Evolutionary conservation across 2,329 filamentous ascomycete species (phyloP), one percentile per base, ranked within the genome.

Genomic region (Microdochium paspali): DNA sequence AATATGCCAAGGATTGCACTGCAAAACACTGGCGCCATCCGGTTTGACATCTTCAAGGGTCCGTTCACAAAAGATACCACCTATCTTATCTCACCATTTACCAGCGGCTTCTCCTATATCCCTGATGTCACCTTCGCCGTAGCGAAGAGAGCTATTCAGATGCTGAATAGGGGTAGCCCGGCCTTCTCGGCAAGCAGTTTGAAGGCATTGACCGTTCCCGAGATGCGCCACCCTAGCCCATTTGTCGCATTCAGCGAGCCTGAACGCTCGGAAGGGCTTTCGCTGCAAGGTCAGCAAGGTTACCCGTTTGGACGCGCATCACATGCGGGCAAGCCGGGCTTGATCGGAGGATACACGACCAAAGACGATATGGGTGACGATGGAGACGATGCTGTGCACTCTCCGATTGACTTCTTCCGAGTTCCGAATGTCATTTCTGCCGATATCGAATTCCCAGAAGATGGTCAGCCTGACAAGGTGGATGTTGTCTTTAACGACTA

Each of bases 11-110:
- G 80, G 6, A 68, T 97, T 10, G 82, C 84, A 25, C 79, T 97
- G 45, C 74, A 87, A 48, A 98, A 98, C 66, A 95, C 88, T 0
- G 93, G 93, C 24, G 87, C 87, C 3, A 82, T 98, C 54, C 86
- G 93, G 42, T 98, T 97, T 64, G 93, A 98, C 63, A 87, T 98
- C 51, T 95, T 96, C 73, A 82, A 91, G 63, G 93, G 93, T 0
- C 73, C 84, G 0, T 97, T 97, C 60, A 97, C 93, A 0, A 80
- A 82, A 32, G 93, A 98, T 62, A 85, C 84, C 3, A 88, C 86
- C 0, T 97, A 82, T 61, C 84, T 91, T 32, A 76, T 97, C 24
- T 94, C 87, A 9, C 93, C 93, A 0, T 98, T 98, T 62, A 81
- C 80, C 2, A 95, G 85, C 64, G 79, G 77, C 1, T 85, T 96